These are phyloP conservation scores for Yamadazyma conglobata DNA, from an alignment of 1,139 yeast species.

Conservation along the genomic window DNA sequence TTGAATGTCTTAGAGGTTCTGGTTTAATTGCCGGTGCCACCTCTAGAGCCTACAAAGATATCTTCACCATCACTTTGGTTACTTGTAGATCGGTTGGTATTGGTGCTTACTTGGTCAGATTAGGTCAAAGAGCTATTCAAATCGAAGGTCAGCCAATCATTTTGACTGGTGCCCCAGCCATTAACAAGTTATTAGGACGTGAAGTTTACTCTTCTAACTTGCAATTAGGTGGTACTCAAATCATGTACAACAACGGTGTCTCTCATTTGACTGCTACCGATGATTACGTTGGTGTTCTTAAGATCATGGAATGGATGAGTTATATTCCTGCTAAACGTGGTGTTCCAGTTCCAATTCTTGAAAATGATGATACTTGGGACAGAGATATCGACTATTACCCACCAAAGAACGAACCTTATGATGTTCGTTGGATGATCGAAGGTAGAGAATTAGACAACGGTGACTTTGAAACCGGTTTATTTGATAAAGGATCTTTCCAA, in stretches of 20 bases:
- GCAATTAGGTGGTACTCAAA: conserved; percentile 98
- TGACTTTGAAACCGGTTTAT: conserved; percentile 77
- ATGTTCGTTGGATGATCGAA: conserved; percentile 91
- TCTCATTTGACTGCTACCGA: conserved; percentile 94
- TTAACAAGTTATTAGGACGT: conserved; percentile 91
- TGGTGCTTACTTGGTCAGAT: conserved; percentile 96
- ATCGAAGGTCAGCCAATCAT: conserved; percentile 98
- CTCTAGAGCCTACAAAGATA: conserved; percentile 94
- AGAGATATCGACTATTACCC: conserved; percentile 86
- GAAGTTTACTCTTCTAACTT: conserved; percentile 95
- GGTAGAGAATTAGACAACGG: conserved; percentile 73
- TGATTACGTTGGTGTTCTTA: conserved; percentile 93
- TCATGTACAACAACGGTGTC: conserved; percentile 97
- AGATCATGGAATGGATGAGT: conserved; percentile 95
- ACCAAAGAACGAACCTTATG: conserved; percentile 68
- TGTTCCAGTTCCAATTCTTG: conserved; percentile 87
- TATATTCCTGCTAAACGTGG: conserved; percentile 90
- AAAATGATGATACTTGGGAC: conserved; percentile 84
- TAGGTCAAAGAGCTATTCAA: conserved; percentile 98
- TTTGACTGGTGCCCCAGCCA: conserved; percentile 98
- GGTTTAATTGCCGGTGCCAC: conserved; percentile 99
- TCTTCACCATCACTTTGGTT: conserved; percentile 91
- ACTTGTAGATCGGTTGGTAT: conserved; percentile 99
- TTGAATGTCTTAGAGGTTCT: conserved; percentile 95
- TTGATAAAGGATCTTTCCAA: conserved; percentile 89